Percentiles rank a stretch among this genome's conserved stretches.
These are phyloP conservation scores for Ophiostoma ulmi DNA, from an alignment of 2,329 filamentous ascomycete species.

Conservation along the genomic window DNA sequence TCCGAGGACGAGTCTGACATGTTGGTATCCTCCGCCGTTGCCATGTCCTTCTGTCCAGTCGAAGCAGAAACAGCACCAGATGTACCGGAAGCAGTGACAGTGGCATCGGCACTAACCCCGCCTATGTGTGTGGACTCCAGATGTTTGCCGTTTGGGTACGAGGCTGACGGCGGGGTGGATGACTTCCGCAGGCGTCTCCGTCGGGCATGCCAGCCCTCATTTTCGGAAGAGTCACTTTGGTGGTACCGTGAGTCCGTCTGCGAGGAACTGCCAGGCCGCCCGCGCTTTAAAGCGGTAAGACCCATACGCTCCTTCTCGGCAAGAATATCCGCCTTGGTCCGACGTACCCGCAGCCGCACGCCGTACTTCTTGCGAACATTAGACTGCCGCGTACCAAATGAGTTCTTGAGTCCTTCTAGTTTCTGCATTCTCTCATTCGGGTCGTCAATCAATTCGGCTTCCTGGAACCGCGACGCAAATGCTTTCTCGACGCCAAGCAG, in stretches of 20 bases:
- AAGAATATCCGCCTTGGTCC: slow-evolving; percentile 44
- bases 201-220: background rate
- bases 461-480: slow-evolving; percentile 41
- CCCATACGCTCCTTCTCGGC: slow-evolving; percentile 41
- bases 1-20: slow-evolving; percentile 32
- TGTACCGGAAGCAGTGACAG: background rate
- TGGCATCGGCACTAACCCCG: background rate
- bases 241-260: background rate
- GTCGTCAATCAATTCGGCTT: slow-evolving; percentile 39
- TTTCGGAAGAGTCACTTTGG: background rate
- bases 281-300: slow-evolving; percentile 26
- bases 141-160: background rate
- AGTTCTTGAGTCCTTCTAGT: slow-evolving; percentile 46
- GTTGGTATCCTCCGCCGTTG: slow-evolving; percentile 36
- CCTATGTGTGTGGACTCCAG: no score
- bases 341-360: slow-evolving; percentile 48
- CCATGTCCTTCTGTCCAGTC: background rate
- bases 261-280: background rate
- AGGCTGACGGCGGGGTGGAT: background rate
- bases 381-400: slow-evolving; percentile 52
- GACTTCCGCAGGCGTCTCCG: background rate
- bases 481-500: slow-evolving; percentile 36
- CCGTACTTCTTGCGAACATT: slow-evolving; percentile 54
- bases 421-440: slow-evolving; percentile 32
- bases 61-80: background rate